These are phyloP conservation scores for Mycothermus thermophilus DNA, from an alignment of 495 filamentous ascomycete genomes.

Conservation along the genomic window DNA sequence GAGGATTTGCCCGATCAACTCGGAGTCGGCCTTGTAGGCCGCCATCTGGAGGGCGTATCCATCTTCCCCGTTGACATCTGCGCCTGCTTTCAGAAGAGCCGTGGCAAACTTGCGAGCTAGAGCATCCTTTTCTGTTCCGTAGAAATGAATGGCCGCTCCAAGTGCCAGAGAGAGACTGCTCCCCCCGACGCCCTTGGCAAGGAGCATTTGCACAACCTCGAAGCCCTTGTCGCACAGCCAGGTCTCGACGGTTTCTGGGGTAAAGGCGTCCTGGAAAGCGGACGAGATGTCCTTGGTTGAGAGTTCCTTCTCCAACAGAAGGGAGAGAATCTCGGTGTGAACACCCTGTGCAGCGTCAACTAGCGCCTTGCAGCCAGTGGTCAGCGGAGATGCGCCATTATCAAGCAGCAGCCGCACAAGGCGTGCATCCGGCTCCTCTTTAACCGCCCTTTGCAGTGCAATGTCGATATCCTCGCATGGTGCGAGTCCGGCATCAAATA, in stretches of 20 bases:
- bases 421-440: constrained; percentile 29
- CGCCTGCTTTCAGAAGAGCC: constrained; percentile 22
- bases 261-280: constrained; percentile 27
- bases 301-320: constrained; percentile 23
- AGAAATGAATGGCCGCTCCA: constrained; percentile 20
- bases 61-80: constrained; percentile 27
- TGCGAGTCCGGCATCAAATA: constrained; percentile 30
- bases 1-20: constrained; percentile 26
- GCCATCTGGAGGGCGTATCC: constrained; percentile 30
- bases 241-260: constrained; percentile 12
- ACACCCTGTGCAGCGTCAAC: constrained; percentile 26
- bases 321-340: constrained; percentile 19
- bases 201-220: constrained; percentile 23
- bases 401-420: constrained; percentile 27
- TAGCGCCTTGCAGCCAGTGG: constrained; percentile 31
- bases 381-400: constrained; percentile 27
- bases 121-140: constrained; percentile 17
- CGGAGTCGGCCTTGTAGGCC: constrained; percentile 23
- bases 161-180: constrained; percentile 25
- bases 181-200: constrained; percentile 30
- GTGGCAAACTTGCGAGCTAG: constrained; percentile 23
- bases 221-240: constrained; percentile 29
- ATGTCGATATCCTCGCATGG: constrained; percentile 27
- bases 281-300: constrained; percentile 24
- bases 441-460: constrained; percentile 28